Conservation (phyloP, 192 early-diverging fungal species). For the Cladochytrium replicatum region DNA sequence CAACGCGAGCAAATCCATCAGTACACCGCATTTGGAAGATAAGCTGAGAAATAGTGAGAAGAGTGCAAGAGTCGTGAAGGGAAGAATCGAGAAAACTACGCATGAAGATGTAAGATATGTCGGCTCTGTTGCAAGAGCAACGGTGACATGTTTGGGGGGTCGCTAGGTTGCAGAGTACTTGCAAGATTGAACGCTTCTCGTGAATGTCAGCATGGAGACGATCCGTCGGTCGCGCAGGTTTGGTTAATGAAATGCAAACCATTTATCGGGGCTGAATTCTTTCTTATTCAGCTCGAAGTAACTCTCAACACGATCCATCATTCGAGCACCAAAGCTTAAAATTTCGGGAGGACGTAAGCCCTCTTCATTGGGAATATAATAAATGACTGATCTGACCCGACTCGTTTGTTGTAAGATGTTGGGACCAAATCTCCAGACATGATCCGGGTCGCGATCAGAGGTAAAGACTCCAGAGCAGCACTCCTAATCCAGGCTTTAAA, state of each 20-base stretch:
- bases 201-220: conserved; percentile 76
- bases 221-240: too few relatives aligned
- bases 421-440: too few relatives aligned
- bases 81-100: conserved; percentile 82
- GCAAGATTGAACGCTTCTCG: conserved; percentile 73
- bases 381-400: too few relatives aligned
- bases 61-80: conserved; percentile 93
- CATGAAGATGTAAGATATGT: conserved; percentile 68
- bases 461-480: too few relatives aligned
- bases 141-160: not conserved
- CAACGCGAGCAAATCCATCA: conserved; percentile 93
- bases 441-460: conserved; percentile 26
- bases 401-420: too few relatives aligned
- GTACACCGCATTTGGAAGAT: conserved; percentile 56
- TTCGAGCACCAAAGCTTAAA: conserved; percentile 77
- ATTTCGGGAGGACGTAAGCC: conserved; percentile 53
- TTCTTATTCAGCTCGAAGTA: conserved; percentile 63
- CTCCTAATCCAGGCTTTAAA: conserved; percentile 75
- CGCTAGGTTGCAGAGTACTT: conserved; percentile 76
- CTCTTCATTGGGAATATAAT: too few relatives aligned
- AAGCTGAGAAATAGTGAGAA: too few relatives aligned
- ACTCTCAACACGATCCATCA: conserved; percentile 72
- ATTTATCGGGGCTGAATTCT: conserved; percentile 1
- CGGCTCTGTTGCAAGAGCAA: too few relatives aligned
- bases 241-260: conserved; percentile 69